Evolutionary conservation across 305 asterid genomes (phyloP), one percentile per base, ranked within the genome.

Genomic region (Salvia sclarea): DNA sequence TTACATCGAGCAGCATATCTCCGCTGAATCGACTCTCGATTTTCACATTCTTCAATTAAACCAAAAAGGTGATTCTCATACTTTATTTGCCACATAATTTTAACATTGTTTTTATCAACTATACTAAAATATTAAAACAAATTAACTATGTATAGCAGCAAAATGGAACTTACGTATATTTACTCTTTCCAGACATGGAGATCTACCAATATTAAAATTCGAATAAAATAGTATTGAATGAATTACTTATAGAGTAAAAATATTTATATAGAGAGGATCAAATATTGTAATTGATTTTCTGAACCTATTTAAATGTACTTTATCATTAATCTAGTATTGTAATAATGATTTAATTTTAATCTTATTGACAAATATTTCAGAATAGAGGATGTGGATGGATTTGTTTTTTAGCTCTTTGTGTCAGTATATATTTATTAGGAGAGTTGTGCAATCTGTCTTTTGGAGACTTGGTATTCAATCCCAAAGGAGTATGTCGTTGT

Each of bases 11-110:
- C 35, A 68, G 55, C 80, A 76, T 66, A 79, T 82, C 79, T 66
- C 74, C 63, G 28, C 53, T 56, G 50, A 65, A 78, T 78, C 78
- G 71, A 63, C 31, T 64, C 72, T 73, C 62, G 78, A 68, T 77
- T 56, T 67, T 10, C 75, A 7, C 70, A 37, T 37, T 31, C 44
- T 61, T 43, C 68, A 61, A 28, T 72, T 61, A 68, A 62, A 30
- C 58, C 65, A 52, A 69, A 77, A 77, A 73, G 78, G 50, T 25
- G 24, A 28, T 30, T 77, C 67, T 47, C 43, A 61, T 20, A 61
- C 54, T 60, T 59, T 70, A 22, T 44, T n/a, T 69, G 53, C 25
- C 64, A 61, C 61, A 52, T 17, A 18, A 12, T 35, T 18, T 58
- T 24, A 25, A 3, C 21, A 55, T 55, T n/a, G 31, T 7, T 55